Conservation (phyloP, 1,284 basidiomycete genomes). For the Tylopilus sp. region DNA sequence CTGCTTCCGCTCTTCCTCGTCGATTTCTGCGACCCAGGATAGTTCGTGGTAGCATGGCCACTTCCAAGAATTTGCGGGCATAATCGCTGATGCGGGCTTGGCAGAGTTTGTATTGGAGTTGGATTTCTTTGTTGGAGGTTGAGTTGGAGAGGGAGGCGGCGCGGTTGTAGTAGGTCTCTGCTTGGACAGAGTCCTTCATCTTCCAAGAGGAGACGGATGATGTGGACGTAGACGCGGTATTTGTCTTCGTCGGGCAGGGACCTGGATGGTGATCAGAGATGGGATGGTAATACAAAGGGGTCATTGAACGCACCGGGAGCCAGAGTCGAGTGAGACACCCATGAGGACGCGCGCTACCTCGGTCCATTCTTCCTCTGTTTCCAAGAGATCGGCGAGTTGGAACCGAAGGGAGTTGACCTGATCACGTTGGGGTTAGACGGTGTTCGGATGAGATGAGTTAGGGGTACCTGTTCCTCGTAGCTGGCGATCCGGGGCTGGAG, state of each 20-base stretch:
- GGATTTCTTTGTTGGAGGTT: conserved; percentile 79
- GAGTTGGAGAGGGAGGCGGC: conserved; percentile 92
- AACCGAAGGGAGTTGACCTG: conserved; percentile 89
- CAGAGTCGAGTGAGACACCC: conserved; percentile 92
- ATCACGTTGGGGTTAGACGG: conserved; percentile 12
- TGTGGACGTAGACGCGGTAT: conserved; percentile 91
- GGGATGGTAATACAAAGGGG: neutral
- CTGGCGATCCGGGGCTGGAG: conserved; percentile 84
- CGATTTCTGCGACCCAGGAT: conserved; percentile 88
- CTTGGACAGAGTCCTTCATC: conserved; percentile 94
- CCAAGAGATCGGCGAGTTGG: conserved; percentile 90
- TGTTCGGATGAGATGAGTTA: neutral
- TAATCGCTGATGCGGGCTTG: conserved; percentile 96
- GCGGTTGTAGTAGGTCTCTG: conserved; percentile 96
- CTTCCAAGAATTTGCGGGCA: conserved; percentile 92
- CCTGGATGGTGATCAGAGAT: conserved; percentile 48
- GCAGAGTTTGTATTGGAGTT: conserved; percentile 87
- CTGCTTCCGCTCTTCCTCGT: conserved; percentile 89
- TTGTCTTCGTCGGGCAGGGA: conserved; percentile 87
- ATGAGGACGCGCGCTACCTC: conserved; percentile 93
- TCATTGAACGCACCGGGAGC: conserved; percentile 72
- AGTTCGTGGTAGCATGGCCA: conserved; percentile 96
- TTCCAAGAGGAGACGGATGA: conserved; percentile 95
- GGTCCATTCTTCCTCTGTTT: conserved; percentile 92
- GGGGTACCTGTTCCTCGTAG: conserved; percentile 93